phyloP scores from a whole-genome alignment of 2,329 filamentous ascomycete species.

The Dryadomyces quercivorus region DNA sequence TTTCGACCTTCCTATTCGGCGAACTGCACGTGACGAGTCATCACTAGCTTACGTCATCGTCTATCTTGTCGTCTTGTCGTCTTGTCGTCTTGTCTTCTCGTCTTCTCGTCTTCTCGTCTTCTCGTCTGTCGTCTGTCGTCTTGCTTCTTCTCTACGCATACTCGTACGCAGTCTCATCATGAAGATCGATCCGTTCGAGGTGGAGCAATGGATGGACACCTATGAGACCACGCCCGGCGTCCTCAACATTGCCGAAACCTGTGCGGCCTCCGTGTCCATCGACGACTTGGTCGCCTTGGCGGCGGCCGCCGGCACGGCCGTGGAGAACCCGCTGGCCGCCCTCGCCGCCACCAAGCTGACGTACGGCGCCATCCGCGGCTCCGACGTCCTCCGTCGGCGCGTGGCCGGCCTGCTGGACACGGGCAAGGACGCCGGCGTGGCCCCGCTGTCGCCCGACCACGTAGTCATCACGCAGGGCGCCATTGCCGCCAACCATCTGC shows the following conservation, averaged over 20 bases:
- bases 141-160: too few species aligned
- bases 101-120: too few species aligned
- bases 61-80: too few species aligned
- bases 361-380: slow-evolving; percentile 64
- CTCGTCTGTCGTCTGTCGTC: too few species aligned
- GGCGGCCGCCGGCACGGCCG: slow-evolving; percentile 31
- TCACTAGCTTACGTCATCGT: too few species aligned
- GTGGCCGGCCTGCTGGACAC: slow-evolving; percentile 44
- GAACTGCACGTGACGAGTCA: neutral
- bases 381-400: slow-evolving; percentile 47
- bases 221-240: slow-evolving; percentile 43
- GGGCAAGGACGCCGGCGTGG: slow-evolving; percentile 22
- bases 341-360: slow-evolving; percentile 43
- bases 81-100: too few species aligned
- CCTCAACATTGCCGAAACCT: slow-evolving; percentile 69
- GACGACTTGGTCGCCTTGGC: slow-evolving; percentile 50
- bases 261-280: slow-evolving; percentile 61
- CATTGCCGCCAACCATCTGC: slow-evolving; percentile 74
- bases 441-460: slow-evolving; percentile 37
- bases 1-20: neutral
- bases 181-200: slow-evolving; percentile 49
- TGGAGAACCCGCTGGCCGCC: slow-evolving; percentile 28
- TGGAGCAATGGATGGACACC: slow-evolving; percentile 60
- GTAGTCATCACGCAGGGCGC: slow-evolving; percentile 70
- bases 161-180: slow-evolving; percentile 10